Evolutionary conservation across 306 rosid genomes (phyloP).

Genomic region (Castanea mollissima): DNA sequence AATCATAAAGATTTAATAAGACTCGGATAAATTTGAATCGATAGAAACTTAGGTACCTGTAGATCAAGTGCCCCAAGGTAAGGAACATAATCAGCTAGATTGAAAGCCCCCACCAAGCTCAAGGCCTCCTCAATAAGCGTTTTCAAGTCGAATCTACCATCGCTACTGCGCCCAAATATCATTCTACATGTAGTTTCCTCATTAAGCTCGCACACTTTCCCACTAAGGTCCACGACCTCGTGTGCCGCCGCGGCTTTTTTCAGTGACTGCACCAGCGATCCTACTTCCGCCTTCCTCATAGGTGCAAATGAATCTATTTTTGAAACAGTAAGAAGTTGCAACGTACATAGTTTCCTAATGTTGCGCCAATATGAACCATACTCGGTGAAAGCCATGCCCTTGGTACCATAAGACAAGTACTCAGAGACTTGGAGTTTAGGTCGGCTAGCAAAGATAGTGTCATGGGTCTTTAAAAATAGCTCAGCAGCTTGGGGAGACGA

Average conservation of each 20-base stretch:
- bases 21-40: no score
- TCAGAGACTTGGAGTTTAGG: background rate
- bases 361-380: slow-evolving; percentile 33
- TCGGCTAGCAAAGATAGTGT: no score
- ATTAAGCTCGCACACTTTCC: background rate
- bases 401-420: slow-evolving; percentile 16
- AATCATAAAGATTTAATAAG: no score
- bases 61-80: slow-evolving; percentile 28
- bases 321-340: slow-evolving; percentile 15
- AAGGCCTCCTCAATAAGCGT: slow-evolving; percentile 1
- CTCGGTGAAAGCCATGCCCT: slow-evolving; percentile 19
- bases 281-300: no score
- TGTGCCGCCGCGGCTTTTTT: background rate
- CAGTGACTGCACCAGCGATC: background rate
- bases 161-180: no score
- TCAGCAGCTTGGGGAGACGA: no score
- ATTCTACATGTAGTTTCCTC: no score
- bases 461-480: no score
- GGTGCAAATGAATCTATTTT: no score
- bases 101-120: slow-evolving; percentile 27
- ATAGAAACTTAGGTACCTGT: slow-evolving; percentile 19
- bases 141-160: slow-evolving; percentile 22
- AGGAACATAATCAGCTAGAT: slow-evolving; percentile 34
- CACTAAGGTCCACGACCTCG: slow-evolving; percentile 31
- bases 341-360: slow-evolving; percentile 29